Evolutionary conservation across 1,284 basidiomycete species (phyloP).

Genomic region (Heterobasidion irregulare): DNA sequence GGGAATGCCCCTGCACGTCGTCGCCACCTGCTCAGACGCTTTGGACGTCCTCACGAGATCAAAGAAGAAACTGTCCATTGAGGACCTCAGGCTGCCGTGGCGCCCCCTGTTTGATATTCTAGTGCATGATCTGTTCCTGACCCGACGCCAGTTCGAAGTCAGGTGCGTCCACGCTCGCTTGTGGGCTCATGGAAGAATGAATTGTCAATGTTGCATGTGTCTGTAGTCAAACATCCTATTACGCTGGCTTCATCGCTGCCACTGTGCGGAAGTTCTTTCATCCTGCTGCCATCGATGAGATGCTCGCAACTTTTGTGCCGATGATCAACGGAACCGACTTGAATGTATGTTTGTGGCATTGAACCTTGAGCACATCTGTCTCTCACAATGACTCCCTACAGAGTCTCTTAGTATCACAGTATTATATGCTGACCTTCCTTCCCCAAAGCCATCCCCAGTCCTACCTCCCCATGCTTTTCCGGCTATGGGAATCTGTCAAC

Average conservation of each 20-base stretch:
- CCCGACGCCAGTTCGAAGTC: constrained; percentile 75
- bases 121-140: constrained; percentile 77
- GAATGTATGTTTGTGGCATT: constrained; percentile 41
- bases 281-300: constrained; percentile 81
- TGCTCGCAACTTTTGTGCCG: constrained; percentile 80
- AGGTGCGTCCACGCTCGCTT: constrained; percentile 35
- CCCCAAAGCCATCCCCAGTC: constrained; percentile 73
- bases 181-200: not conserved
- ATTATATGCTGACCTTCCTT: constrained; percentile 76
- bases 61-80: constrained; percentile 68
- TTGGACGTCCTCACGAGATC: constrained; percentile 52
- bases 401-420: constrained; percentile 73
- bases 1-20: constrained; percentile 52
- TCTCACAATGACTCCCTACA: constrained; percentile 18
- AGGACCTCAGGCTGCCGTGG: constrained; percentile 87
- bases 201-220: not conserved
- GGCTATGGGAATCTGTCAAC: constrained; percentile 78
- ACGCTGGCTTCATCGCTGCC: constrained; percentile 82
- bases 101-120: constrained; percentile 78
- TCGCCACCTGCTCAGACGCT: constrained; percentile 51
- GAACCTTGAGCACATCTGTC: no score
- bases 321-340: constrained; percentile 68
- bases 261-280: constrained; percentile 84
- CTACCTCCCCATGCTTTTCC: constrained; percentile 76
- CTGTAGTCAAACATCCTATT: constrained; percentile 67